phyloP scores from a whole-genome alignment of 1,284 basidiomycete species.

The Irpex rosettiformis region DNA sequence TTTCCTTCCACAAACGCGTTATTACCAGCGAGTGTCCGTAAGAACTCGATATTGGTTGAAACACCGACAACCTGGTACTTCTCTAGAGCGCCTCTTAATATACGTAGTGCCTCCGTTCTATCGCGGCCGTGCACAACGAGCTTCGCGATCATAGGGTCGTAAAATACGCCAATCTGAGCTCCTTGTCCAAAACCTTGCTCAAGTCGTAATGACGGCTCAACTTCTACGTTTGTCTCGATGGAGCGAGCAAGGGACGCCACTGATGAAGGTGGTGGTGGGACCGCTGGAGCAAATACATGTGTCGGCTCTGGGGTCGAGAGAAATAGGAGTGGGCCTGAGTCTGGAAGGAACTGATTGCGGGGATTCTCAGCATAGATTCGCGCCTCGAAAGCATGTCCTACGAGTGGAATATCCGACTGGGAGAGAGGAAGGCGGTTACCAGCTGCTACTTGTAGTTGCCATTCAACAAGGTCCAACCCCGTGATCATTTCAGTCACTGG shows the following conservation, averaged over 20 bases:
- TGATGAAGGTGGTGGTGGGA: slow-evolving; percentile 26
- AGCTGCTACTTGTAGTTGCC: slow-evolving; percentile 87
- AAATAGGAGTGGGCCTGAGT: slow-evolving; percentile 81
- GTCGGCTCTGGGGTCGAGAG: slow-evolving; percentile 75
- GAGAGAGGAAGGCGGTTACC: slow-evolving; percentile 81
- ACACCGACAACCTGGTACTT: slow-evolving; percentile 92
- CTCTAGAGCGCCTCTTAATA: slow-evolving; percentile 77
- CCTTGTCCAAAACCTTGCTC: slow-evolving; percentile 89
- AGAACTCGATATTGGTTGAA: slow-evolving; percentile 88
- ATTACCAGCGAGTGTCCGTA: slow-evolving; percentile 76
- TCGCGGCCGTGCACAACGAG: slow-evolving; percentile 89
- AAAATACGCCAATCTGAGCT: slow-evolving; percentile 88
- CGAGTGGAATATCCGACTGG: slow-evolving; percentile 77
- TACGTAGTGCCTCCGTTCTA: slow-evolving; percentile 80
- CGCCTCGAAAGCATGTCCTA: slow-evolving; percentile 93
- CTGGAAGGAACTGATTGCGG: slow-evolving; percentile 90
- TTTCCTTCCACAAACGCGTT: slow-evolving; percentile 76
- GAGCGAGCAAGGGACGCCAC: slow-evolving; percentile 24
- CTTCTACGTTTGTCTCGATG: slow-evolving; percentile 33
- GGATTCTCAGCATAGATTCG: slow-evolving; percentile 97
- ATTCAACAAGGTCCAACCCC: slow-evolving; percentile 88
- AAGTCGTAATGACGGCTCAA: slow-evolving; percentile 72
- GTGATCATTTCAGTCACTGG: slow-evolving; percentile 96
- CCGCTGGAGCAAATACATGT: slow-evolving; percentile 54
- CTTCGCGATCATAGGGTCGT: slow-evolving; percentile 94